Evolutionary conservation across 257 asterid genomes (phyloP).

Genomic region (Fraxinus americana): DNA sequence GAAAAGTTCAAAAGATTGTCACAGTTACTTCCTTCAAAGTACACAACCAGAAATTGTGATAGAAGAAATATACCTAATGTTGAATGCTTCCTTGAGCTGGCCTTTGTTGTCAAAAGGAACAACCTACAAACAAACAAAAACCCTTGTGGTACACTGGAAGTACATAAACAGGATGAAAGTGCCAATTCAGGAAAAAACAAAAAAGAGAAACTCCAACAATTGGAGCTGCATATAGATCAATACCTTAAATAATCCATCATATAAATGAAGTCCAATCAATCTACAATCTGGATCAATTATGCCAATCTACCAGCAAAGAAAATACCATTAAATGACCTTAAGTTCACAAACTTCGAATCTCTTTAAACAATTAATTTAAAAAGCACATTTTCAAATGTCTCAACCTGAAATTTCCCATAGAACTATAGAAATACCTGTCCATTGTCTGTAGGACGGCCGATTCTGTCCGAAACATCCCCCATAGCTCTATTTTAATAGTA

Average conservation of each 20-base stretch:
- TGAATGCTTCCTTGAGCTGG: constrained; percentile 88
- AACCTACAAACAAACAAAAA: constrained; percentile 48
- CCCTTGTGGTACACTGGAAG: constrained; percentile 5
- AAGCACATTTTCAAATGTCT: not conserved
- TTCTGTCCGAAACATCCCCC: constrained; percentile 95
- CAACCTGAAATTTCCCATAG: constrained; percentile 21
- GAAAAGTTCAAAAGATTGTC: not conserved
- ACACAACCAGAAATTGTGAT: not conserved
- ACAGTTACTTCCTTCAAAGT: constrained; percentile 2
- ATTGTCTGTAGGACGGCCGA: constrained; percentile 88
- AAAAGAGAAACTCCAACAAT: constrained; percentile 12
- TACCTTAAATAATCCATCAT: constrained; percentile 91
- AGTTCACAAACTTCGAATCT: constrained; percentile 15
- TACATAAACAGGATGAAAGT: not conserved
- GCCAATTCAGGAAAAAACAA: not conserved
- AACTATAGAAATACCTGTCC: constrained; percentile 64
- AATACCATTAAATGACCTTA: not conserved
- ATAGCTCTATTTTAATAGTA: constrained; percentile 59
- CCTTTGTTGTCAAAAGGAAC: constrained; percentile 94
- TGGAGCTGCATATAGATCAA: constrained; percentile 5
- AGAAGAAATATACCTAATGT: constrained; percentile 63
- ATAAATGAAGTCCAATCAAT: constrained; percentile 84
- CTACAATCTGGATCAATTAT: constrained; percentile 90
- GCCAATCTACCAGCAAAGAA: constrained; percentile 62
- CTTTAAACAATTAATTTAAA: not conserved